These are phyloP conservation scores for Venturia oleaginea DNA, from an alignment of 2,329 filamentous ascomycete genomes.

Conservation along the genomic window DNA sequence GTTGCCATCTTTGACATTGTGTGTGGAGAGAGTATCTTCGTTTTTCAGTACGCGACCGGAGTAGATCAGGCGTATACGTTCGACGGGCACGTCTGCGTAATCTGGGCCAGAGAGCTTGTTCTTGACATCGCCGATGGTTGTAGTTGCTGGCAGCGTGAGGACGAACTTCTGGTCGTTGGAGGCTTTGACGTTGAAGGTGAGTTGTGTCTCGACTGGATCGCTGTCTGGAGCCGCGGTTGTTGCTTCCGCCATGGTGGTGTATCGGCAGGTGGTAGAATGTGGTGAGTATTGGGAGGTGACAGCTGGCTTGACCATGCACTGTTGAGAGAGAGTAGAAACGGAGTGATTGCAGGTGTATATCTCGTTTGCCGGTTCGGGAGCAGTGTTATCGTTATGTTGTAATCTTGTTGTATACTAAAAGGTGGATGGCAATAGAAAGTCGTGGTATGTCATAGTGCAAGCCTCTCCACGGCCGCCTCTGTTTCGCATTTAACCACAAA, in stretches of 20 bases:
- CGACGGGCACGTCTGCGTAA: conserved; percentile 76
- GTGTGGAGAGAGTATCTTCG: conserved; percentile 65
- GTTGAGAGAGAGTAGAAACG: no score
- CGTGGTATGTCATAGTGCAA: not conserved
- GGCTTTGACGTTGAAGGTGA: conserved; percentile 98
- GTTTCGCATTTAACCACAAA: no score
- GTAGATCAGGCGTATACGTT: conserved; percentile 92
- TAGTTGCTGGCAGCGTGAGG: conserved; percentile 68
- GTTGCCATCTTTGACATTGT: conserved; percentile 75
- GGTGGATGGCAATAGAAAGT: not conserved
- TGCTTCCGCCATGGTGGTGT: conserved; percentile 4
- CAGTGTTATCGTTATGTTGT: not conserved
- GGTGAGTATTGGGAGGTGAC: not conserved
- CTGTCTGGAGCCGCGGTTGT: not conserved
- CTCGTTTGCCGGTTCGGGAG: not conserved
- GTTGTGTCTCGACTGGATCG: conserved; percentile 55
- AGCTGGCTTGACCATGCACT: not conserved
- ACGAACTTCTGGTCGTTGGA: conserved; percentile 80
- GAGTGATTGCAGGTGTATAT: not conserved
- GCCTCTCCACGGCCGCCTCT: no score
- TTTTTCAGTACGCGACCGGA: conserved; percentile 96
- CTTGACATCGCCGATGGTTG: conserved; percentile 80
- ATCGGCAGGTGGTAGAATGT: not conserved
- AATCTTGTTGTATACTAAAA: no score
- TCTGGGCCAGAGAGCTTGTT: conserved; percentile 72